Base-by-base conservation (phyloP, 1,139 yeast species). In the Blastobotrys ciferrii region DNA sequence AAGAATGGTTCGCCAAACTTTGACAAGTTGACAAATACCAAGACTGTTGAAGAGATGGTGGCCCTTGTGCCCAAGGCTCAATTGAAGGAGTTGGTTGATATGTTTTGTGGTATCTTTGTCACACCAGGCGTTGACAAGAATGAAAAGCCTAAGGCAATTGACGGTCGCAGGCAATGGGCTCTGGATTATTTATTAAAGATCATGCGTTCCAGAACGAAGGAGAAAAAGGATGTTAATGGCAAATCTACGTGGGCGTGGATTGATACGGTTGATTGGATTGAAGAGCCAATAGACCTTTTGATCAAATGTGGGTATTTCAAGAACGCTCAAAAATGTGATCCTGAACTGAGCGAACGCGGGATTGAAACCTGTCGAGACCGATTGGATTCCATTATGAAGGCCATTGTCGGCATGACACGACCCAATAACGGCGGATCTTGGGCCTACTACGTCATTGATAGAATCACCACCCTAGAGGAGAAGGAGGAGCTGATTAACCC, bases 1-100 rank as follows among this genome's bases (percentile, higher is more conserved):
- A 62, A 68, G 2, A 65, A 67, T 42, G 86, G 87, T 7, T 81
- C 86, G 2, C 73, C 84, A 43, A 82, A 82, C 56, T 89, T 91
- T 67, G 98, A 92, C 65, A 75, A 78, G 53, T 65, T 86, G 30
- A 85, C 96, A 3, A 88, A 85, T 61, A 72, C 92, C 0, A 87
- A 83, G 62, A 79, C 89, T 0, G 70, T 80, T 12, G 83, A 80
- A 46, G 67, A 70, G n/a, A 68, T 87, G 17, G 52, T 79, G 52
- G 45, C 69, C 53, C 41, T 56, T 5, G 53, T 65, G 14, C 60
- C 65, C 1, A 58, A 56, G 7, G 57, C 58, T 0, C 64, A 66
- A 1, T 57, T 73, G 19, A 46, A 53, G 0, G 59, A 58, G 17
- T 57, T 76, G 28, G 64, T 71, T 5, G 49, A 63, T 15, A 51